phyloP scores from a whole-genome alignment of 148 eudicot species.

The Beta vulgaris region DNA sequence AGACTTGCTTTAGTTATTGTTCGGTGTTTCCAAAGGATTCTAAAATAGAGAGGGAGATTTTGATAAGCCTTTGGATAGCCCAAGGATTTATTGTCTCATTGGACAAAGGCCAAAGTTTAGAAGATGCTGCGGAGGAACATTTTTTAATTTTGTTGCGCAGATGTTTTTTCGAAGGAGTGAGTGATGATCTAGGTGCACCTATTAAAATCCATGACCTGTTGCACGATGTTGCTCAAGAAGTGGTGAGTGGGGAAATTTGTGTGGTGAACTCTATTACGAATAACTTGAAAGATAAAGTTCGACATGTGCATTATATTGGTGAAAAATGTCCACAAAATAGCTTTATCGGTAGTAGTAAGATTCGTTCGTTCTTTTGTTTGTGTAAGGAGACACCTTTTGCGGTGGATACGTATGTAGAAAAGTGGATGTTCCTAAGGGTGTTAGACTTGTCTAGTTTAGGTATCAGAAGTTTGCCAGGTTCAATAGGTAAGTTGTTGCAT shows the following conservation, averaged over 20 bases:
- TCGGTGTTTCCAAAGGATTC: no score
- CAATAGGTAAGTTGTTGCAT: neutral
- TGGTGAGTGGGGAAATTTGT: neutral
- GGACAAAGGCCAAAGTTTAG: no score
- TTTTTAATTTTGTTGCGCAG: no score
- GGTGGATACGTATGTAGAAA: neutral
- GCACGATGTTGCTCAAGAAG: conserved; percentile 9
- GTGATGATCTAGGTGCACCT: no score
- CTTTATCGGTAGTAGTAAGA: neutral
- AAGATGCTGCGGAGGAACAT: no score
- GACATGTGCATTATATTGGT: neutral
- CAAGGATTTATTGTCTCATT: no score
- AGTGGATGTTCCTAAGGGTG: neutral
- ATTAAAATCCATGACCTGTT: no score
- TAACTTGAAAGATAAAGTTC: neutral
- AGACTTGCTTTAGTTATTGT: no score
- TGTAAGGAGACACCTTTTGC: neutral
- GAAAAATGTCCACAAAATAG: neutral
- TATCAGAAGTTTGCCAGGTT: neutral
- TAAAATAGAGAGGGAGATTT: no score
- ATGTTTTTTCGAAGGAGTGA: no score
- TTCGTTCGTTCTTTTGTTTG: neutral
- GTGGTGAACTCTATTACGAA: neutral
- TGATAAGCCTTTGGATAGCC: no score
- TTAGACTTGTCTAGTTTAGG: accelerated